phyloP scores from a whole-genome alignment of 225 moss, liverwort and hornwort genomes.

The Anthoceros angustus region DNA sequence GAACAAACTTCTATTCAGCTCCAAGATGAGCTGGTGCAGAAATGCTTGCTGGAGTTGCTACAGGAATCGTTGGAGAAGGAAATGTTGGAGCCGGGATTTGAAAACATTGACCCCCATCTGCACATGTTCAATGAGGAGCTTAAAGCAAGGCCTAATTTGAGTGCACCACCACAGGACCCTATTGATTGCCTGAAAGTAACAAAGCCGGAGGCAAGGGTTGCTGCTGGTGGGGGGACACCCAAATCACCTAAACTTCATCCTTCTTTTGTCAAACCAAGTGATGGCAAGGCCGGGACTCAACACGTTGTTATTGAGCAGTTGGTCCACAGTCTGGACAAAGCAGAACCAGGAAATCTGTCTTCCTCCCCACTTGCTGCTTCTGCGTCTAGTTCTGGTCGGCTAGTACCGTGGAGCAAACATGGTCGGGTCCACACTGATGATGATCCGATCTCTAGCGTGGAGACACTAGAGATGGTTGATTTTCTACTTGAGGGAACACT shows the following conservation, averaged over 20 bases:
- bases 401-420: not conserved
- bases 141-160: conserved; percentile 26
- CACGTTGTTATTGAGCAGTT: not conserved
- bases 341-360: not conserved
- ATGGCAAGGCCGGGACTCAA: not conserved
- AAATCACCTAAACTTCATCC: not conserved
- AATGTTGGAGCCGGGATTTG: conserved; percentile 33
- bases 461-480: conserved; percentile 13
- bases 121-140: conserved; percentile 66
- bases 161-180: conserved; percentile 18
- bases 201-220: not conserved
- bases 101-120: conserved; percentile 25
- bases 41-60: conserved; percentile 54
- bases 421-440: not conserved
- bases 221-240: not conserved
- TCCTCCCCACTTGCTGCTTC: not conserved
- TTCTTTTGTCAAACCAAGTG: not conserved
- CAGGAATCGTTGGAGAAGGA: conserved; percentile 75
- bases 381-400: not conserved
- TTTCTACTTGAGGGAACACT: conserved; percentile 19
- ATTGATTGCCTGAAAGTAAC: conserved; percentile 5
- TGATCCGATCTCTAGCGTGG: not conserved
- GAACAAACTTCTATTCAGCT: conserved; percentile 41
- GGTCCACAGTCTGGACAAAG: not conserved
- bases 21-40: conserved; percentile 44